phyloP scores from a whole-genome alignment of 805 yeast species.

The Komagataella populi region DNA sequence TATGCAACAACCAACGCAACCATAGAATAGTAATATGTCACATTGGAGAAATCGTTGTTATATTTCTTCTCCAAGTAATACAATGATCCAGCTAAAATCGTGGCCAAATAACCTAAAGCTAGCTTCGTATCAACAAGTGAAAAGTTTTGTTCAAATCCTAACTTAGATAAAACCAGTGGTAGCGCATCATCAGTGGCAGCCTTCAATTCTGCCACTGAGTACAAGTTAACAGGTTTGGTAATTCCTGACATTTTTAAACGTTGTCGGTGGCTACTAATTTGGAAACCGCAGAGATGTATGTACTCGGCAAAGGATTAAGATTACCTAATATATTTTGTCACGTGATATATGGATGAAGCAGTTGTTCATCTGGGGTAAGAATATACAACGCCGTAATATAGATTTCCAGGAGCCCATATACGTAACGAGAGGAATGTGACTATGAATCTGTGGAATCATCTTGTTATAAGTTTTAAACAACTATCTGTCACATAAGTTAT shows the following conservation, averaged over 20 bases:
- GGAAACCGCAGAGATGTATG: not conserved
- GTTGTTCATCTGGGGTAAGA: too few species aligned
- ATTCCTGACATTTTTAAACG: not conserved
- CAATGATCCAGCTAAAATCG: conserved; percentile 28
- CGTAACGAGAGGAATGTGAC: too few species aligned
- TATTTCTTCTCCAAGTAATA: conserved; percentile 35
- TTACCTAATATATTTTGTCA: not conserved
- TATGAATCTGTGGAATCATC: too few species aligned
- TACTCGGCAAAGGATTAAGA: not conserved
- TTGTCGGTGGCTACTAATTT: not conserved
- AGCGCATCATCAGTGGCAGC: conserved; percentile 36
- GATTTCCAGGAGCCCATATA: too few species aligned
- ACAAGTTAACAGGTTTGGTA: conserved; percentile 14
- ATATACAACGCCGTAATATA: too few species aligned
- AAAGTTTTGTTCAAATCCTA: conserved; percentile 37
- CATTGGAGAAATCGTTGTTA: conserved; percentile 25
- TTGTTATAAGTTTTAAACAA: too few species aligned
- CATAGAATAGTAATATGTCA: conserved; percentile 19
- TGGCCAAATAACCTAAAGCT: conserved; percentile 33
- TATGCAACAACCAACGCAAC: conserved; percentile 23
- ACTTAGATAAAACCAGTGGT: conserved; percentile 21
- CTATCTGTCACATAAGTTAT: too few species aligned
- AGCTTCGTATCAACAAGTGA: conserved; percentile 29
- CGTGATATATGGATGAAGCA: not conserved
- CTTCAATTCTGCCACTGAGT: conserved; percentile 34